Conservation (phyloP, 2,329 filamentous ascomycete species). For the Claviceps monticola region DNA sequence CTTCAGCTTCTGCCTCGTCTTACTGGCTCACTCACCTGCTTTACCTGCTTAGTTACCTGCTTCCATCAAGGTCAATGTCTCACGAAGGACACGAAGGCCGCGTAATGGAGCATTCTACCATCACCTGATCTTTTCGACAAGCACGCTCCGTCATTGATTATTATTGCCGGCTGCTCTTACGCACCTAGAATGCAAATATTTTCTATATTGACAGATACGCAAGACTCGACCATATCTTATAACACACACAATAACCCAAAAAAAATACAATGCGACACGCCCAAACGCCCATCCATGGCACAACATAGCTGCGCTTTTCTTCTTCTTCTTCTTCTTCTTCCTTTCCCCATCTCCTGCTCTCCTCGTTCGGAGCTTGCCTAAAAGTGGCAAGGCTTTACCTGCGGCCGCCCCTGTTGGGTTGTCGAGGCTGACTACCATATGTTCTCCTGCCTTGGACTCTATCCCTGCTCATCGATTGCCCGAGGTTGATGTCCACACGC, state of each 20-base stretch:
- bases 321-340: background rate
- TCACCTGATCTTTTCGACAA: no score
- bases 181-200: background rate
- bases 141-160: no score
- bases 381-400: background rate
- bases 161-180: background rate
- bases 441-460: slow-evolving; percentile 50
- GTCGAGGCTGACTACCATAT: slow-evolving; percentile 68
- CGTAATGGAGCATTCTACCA: no score
- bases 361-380: background rate
- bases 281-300: slow-evolving; percentile 3
- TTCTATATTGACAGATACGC: background rate
- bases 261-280: background rate
- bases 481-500: slow-evolving; percentile 70
- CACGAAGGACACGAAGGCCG: no score
- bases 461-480: slow-evolving; percentile 61
- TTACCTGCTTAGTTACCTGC: background rate
- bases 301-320: background rate
- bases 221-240: background rate
- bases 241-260: background rate
- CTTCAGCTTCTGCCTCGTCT: background rate
- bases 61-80: background rate
- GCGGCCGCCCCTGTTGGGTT: slow-evolving; percentile 21
- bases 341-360: background rate
- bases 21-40: background rate